Conservation (phyloP, 495 filamentous ascomycete genomes). For the Penicillium tannophilum region DNA sequence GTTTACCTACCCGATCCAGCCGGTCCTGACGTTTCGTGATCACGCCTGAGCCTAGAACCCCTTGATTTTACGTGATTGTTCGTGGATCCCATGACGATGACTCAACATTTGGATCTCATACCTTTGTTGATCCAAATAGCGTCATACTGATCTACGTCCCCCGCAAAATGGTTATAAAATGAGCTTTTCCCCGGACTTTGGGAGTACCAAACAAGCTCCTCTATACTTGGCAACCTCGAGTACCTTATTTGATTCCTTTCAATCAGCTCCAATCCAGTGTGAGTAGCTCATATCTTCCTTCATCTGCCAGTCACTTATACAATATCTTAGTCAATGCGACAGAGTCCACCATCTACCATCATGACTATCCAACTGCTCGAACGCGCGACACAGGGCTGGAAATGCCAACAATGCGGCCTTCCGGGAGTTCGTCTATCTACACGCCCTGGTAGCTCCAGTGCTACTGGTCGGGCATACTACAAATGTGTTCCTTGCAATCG, state of each 20-base stretch:
- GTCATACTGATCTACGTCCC: conserved; percentile 19
- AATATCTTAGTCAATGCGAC: conserved; percentile 3
- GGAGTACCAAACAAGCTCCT: neutral
- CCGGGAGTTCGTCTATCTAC: conserved; percentile 17
- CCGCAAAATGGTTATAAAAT: conserved; percentile 19
- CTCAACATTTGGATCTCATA: conserved; percentile 3
- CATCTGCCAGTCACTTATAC: neutral
- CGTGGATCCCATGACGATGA: conserved; percentile 1
- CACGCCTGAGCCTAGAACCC: conserved; percentile 11
- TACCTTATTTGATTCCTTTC: neutral
- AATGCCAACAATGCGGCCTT: conserved; percentile 16
- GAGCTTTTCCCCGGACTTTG: conserved; percentile 7
- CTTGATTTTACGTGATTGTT: conserved; percentile 17
- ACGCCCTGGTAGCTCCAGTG: conserved; percentile 5
- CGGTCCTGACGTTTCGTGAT: conserved; percentile 11
- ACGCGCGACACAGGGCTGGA: conserved; percentile 5
- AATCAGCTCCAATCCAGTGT: neutral
- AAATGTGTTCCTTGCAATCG: conserved; percentile 20
- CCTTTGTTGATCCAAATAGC: conserved; percentile 11
- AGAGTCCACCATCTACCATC: conserved; percentile 1
- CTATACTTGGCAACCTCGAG: neutral
- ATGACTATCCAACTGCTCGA: conserved; percentile 11
- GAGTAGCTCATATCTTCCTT: neutral
- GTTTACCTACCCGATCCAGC: neutral
- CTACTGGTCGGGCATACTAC: conserved; percentile 13